Evolutionary conservation across 1,139 yeast species (phyloP).

Genomic region (Nakaseomyces nivariensis): DNA sequence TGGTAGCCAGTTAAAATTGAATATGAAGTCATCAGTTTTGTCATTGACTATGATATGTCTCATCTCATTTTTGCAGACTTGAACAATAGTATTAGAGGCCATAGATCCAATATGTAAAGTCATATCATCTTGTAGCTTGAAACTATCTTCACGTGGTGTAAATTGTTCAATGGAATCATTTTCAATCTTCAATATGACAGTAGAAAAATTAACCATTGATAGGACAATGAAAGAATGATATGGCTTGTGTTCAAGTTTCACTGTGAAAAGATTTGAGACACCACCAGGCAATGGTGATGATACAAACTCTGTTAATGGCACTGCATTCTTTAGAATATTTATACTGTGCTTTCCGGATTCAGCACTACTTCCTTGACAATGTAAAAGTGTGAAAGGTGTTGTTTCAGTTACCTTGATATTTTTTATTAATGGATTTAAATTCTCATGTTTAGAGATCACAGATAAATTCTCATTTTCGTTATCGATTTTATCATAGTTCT

Average conservation of each 20-base stretch:
- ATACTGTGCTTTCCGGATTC: slow-evolving; percentile 19
- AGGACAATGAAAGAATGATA: slow-evolving; percentile 34
- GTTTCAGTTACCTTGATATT: slow-evolving; percentile 30
- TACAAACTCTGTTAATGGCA: slow-evolving; percentile 17
- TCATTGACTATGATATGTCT: slow-evolving; percentile 43
- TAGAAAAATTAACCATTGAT: slow-evolving; percentile 17
- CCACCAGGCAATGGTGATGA: slow-evolving; percentile 23
- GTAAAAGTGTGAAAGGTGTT: slow-evolving; percentile 20
- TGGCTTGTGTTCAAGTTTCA: slow-evolving; percentile 38
- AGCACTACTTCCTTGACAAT: slow-evolving; percentile 14
- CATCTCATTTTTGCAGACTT: slow-evolving; percentile 66
- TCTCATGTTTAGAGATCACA: slow-evolving; percentile 42
- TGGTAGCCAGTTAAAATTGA: slow-evolving; percentile 62
- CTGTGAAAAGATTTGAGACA: slow-evolving; percentile 23
- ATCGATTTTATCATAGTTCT: slow-evolving; percentile 16
- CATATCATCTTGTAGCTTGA: slow-evolving; percentile 41
- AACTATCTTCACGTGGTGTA: slow-evolving; percentile 45
- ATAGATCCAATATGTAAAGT: slow-evolving; percentile 67
- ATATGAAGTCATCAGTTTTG: slow-evolving; percentile 11
- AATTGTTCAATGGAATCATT: slow-evolving; percentile 56
- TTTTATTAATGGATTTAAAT: slow-evolving; percentile 50
- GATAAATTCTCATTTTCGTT: slow-evolving; percentile 39
- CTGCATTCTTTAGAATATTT: slow-evolving; percentile 14
- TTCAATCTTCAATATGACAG: slow-evolving; percentile 17
- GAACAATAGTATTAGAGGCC: slow-evolving; percentile 56